Conservation (phyloP, 2,329 filamentous ascomycete species). For the Magnaporthiopsis incrustans region DNA sequence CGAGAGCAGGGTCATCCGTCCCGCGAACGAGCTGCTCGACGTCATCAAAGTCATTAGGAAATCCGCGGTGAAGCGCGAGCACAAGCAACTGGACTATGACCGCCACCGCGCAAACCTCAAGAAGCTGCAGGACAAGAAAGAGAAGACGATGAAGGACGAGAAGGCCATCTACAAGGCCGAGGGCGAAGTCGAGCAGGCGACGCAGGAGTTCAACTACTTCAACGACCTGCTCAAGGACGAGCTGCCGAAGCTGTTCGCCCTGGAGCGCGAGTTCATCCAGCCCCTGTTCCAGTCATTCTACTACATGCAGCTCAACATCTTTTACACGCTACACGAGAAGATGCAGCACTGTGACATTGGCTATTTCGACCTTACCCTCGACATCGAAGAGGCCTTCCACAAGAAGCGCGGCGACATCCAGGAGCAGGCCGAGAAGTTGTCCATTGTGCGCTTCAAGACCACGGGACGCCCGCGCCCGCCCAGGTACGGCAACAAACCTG, state of each 20-base stretch:
- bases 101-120: conserved; percentile 75
- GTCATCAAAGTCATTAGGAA: conserved; percentile 96
- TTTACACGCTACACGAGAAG: conserved; percentile 94
- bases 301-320: conserved; percentile 99
- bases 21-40: conserved; percentile 86
- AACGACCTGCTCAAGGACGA: conserved; percentile 96
- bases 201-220: conserved; percentile 96
- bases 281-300: conserved; percentile 98
- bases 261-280: conserved; percentile 92
- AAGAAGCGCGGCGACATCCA: conserved; percentile 84
- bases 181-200: conserved; percentile 81
- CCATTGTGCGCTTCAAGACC: conserved; percentile 86
- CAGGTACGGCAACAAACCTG: conserved; percentile 50
- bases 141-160: conserved; percentile 91
- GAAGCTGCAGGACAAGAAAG: conserved; percentile 96
- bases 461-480: conserved; percentile 60
- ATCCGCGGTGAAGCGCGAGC: conserved; percentile 78
- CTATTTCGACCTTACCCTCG: conserved; percentile 88
- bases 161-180: conserved; percentile 96
- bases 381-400: conserved; percentile 86
- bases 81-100: conserved; percentile 96
- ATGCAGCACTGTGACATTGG: conserved; percentile 98
- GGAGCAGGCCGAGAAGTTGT: conserved; percentile 72
- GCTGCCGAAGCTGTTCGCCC: conserved; percentile 78
- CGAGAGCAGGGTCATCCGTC: conserved; percentile 80